Conservation (phyloP, 306 rosid species). For the Adenanthera pavonina region DNA sequence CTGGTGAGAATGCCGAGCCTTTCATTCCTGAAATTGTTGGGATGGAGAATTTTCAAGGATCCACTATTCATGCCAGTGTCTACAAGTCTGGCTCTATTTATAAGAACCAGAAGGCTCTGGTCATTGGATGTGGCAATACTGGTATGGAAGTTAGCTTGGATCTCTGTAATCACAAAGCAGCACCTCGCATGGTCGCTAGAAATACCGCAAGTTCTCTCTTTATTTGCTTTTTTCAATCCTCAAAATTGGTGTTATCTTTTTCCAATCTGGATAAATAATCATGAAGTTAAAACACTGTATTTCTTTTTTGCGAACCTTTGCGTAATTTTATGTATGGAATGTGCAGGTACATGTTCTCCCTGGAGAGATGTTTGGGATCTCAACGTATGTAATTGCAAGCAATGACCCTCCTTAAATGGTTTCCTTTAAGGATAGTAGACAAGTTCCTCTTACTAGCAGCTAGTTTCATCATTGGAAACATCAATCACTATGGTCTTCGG, state of each 20-base stretch:
- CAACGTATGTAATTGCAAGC: constrained; percentile 77
- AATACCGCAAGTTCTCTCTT: constrained; percentile 63
- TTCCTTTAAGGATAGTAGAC: constrained; percentile 77
- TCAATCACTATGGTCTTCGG: constrained; percentile 72
- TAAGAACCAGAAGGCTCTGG: constrained; percentile 65
- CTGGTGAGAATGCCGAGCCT: constrained; percentile 96
- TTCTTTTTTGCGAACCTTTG: constrained; percentile 29
- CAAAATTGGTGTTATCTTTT: constrained; percentile 17
- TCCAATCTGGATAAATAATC: constrained; percentile 34
- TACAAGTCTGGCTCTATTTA: constrained; percentile 72
- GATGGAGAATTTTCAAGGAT: constrained; percentile 55
- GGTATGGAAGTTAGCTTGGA: constrained; percentile 99
- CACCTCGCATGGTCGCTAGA: constrained; percentile 82
- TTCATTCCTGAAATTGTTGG: constrained; percentile 65
- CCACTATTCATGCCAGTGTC: constrained; percentile 59
- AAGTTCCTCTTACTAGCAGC: constrained; percentile 59
- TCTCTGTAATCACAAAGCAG: constrained; percentile 80
- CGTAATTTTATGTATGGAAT: constrained; percentile 29
- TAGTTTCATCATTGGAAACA: constrained; percentile 67
- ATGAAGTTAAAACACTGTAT: background rate
- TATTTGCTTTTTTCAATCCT: background rate
- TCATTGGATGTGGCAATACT: constrained; percentile 96
- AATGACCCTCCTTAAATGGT: constrained; percentile 73
- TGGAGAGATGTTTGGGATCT: constrained; percentile 82
- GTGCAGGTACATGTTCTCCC: constrained; percentile 91